Evolutionary conservation across 2,329 filamentous ascomycete species (phyloP).

Genomic region (Cladosporium colombiae): DNA sequence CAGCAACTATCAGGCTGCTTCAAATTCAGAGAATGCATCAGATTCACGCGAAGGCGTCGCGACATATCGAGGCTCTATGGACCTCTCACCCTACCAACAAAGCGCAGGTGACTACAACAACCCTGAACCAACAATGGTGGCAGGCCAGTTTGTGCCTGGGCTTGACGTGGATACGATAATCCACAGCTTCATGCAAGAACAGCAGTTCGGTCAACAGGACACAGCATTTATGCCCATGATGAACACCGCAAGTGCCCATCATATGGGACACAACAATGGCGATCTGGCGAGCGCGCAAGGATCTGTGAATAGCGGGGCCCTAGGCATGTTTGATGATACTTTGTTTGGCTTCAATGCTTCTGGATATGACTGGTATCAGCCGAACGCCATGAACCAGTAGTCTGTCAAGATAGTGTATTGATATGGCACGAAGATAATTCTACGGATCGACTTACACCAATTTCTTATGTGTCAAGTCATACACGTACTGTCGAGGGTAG

Average conservation of each 20-base stretch:
- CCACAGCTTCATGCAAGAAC: constrained; percentile 44
- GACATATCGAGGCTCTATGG: neutral
- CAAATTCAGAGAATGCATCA: neutral
- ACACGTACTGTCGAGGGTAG: too few relatives aligned
- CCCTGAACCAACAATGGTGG: constrained; percentile 24
- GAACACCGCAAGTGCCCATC: neutral
- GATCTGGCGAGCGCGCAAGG: neutral
- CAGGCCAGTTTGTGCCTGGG: constrained; percentile 34
- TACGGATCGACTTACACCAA: too few relatives aligned
- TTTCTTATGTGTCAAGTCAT: too few relatives aligned
- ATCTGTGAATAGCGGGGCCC: constrained; percentile 15
- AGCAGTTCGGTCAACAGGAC: constrained; percentile 17
- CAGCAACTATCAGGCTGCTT: neutral
- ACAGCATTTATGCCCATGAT: constrained; percentile 6
- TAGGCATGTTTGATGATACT: constrained; percentile 33
- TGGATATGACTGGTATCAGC: constrained; percentile 23
- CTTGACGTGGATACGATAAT: constrained; percentile 48
- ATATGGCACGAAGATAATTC: neutral
- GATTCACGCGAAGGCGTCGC: neutral
- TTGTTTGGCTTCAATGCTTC: constrained; percentile 40
- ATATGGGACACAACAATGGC: neutral
- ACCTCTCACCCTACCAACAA: neutral
- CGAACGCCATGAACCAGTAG: constrained; percentile 1
- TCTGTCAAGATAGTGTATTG: neutral
- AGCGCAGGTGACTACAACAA: neutral